These are phyloP conservation scores for Orbilia quercus DNA, from an alignment of 2,329 filamentous ascomycete species.

Conservation along the genomic window DNA sequence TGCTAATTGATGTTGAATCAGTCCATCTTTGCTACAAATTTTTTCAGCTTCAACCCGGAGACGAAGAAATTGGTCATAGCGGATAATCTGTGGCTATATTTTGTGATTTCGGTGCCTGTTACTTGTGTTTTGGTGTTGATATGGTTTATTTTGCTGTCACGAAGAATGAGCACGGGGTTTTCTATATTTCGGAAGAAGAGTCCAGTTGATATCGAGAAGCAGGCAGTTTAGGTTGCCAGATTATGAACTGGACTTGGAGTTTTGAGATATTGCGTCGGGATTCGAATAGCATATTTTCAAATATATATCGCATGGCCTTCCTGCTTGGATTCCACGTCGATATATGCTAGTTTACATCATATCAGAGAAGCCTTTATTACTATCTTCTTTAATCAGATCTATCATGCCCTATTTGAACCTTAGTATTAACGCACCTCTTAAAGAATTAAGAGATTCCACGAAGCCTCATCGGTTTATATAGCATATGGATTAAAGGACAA, in stretches of 20 bases:
- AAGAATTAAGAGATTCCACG: no score
- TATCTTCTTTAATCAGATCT: conserved; percentile 90
- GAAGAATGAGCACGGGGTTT: neutral
- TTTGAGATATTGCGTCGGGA: neutral
- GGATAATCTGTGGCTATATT: conserved; percentile 46
- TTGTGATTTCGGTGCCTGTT: conserved; percentile 30
- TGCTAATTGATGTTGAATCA: conserved; percentile 2
- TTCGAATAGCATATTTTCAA: neutral
- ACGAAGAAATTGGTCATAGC: conserved; percentile 30
- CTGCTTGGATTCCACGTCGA: neutral
- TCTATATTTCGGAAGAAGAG: conserved; percentile 6
- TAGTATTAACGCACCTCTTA: no score
- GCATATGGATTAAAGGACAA: neutral
- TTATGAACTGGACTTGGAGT: no score
- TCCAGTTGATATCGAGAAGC: conserved; percentile 19
- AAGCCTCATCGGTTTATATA: neutral
- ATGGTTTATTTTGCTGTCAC: conserved; percentile 17
- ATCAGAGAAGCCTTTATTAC: conserved; percentile 89
- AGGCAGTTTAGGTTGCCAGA: neutral
- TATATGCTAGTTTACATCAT: conserved; percentile 64
- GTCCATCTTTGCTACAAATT: conserved; percentile 43
- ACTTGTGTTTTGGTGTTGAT: conserved; percentile 3
- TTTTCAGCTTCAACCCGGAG: conserved; percentile 30
- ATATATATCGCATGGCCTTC: no score
- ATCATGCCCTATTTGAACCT: conserved; percentile 80